Percentiles rank a stretch among this genome's conserved stretches.
phyloP scores from a whole-genome alignment of 2,329 filamentous ascomycete genomes.

The Trichophaea hybrida region DNA sequence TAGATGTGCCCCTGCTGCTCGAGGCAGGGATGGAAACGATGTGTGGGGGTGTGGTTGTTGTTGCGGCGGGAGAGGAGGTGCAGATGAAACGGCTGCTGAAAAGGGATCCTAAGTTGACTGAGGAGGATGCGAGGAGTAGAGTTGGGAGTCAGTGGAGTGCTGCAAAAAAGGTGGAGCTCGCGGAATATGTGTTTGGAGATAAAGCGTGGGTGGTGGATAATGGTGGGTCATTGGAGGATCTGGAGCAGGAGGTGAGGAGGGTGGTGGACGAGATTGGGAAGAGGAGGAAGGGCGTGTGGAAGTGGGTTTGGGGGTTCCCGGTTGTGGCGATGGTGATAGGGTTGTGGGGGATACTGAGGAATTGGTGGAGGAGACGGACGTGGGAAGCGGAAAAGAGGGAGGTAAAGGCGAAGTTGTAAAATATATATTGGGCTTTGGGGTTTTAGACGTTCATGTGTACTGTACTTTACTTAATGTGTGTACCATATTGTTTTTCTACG shows the following conservation, averaged over 20 bases:
- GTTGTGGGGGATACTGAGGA: conserved; percentile 58
- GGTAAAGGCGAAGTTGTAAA: conserved; percentile 14
- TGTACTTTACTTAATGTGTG: no score
- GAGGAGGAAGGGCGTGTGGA: conserved; percentile 69
- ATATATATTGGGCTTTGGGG: background rate
- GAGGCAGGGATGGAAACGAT: conserved; percentile 74
- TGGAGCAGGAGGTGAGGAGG: conserved; percentile 51
- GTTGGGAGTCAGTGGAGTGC: conserved; percentile 51
- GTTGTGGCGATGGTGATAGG: conserved; percentile 57
- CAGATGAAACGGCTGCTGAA: conserved; percentile 68
- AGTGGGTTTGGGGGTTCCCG: conserved; percentile 52
- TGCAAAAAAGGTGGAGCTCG: conserved; percentile 21
- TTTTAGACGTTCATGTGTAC: no score
- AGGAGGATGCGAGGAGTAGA: conserved; percentile 76
- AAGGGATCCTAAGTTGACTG: conserved; percentile 54
- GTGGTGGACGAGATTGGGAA: conserved; percentile 50
- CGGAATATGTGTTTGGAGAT: conserved; percentile 31
- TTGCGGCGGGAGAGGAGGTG: conserved; percentile 60
- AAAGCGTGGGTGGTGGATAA: conserved; percentile 81
- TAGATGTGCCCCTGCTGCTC: conserved; percentile 85
- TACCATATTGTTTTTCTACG: no score
- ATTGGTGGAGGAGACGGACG: conserved; percentile 51
- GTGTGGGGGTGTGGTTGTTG: conserved; percentile 74
- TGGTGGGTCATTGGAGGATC: conserved; percentile 56
- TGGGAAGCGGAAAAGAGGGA: conserved; percentile 50